These are phyloP conservation scores for Penicillium mononematosum DNA, from an alignment of 495 filamentous ascomycete genomes.

Conservation along the genomic window DNA sequence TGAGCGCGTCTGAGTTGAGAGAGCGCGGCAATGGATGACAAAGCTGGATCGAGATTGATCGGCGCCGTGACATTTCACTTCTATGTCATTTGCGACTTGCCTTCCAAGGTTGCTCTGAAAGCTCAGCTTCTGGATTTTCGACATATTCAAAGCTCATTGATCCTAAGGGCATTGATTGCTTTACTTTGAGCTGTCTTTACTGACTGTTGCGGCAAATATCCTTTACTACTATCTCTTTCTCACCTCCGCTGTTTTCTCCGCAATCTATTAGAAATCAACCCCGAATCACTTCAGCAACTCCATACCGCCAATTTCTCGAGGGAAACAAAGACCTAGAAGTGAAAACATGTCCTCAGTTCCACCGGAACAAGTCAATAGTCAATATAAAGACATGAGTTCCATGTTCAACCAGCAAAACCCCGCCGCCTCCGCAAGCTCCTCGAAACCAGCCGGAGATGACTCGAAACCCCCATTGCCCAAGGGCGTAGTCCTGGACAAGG, in stretches of 20 bases:
- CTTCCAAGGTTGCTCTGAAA: background rate
- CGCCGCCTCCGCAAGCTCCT: conserved; percentile 21
- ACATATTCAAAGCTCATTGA: background rate
- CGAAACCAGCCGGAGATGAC: conserved; percentile 25
- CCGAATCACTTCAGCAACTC: background rate
- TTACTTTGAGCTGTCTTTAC: background rate
- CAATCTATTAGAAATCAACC: conserved; percentile 30
- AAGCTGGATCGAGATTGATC: conserved; percentile 11
- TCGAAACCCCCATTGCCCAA: conserved; percentile 58
- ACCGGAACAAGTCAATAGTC: conserved; percentile 19
- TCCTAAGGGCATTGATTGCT: no score
- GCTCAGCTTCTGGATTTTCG: background rate
- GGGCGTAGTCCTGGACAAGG: conserved; percentile 81
- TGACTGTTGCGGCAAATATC: background rate
- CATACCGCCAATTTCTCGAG: background rate
- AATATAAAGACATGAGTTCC: conserved; percentile 8
- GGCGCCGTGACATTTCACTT: conserved; percentile 3
- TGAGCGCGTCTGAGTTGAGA: conserved; percentile 3
- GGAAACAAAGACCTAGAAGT: background rate
- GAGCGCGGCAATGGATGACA: conserved; percentile 11
- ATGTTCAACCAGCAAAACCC: conserved; percentile 26
- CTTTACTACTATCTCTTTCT: background rate
- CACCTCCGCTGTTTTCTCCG: conserved; percentile 15
- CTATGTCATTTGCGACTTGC: background rate
- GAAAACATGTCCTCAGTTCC: conserved; percentile 22